Conservation (phyloP, 2,329 filamentous ascomycete genomes). For the Neofusicoccum umdonicola region DNA sequence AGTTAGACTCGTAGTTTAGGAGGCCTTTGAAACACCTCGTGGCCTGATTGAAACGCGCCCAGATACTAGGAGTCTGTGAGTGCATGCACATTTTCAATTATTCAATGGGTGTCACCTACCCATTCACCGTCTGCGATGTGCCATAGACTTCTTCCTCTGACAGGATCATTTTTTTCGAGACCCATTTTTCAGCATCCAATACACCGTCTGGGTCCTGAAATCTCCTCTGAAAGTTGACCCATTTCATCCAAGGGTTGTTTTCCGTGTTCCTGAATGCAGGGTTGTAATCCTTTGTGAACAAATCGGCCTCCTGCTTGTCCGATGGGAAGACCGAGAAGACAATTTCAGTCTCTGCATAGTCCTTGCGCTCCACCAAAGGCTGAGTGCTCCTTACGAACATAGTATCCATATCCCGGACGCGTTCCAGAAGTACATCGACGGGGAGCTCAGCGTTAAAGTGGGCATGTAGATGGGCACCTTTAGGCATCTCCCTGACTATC, state of each 20-base stretch:
- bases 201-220: conserved; percentile 32
- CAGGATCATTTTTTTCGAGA: conserved; percentile 62
- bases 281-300: conserved; percentile 54
- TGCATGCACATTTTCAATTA: not conserved
- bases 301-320: conserved; percentile 29
- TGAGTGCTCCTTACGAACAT: conserved; percentile 69
- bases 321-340: conserved; percentile 55
- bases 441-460: conserved; percentile 75
- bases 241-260: conserved; percentile 43
- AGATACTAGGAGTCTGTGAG: conserved; percentile 39
- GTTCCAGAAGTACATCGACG: conserved; percentile 59
- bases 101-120: not conserved
- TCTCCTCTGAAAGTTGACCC: conserved; percentile 41
- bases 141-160: conserved; percentile 59
- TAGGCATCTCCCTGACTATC: conserved; percentile 62
- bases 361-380: conserved; percentile 43
- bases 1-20: conserved; percentile 65
- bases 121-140: conserved; percentile 22
- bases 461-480: conserved; percentile 70
- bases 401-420: conserved; percentile 52
- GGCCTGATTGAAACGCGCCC: conserved; percentile 64
- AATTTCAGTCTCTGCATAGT: conserved; percentile 57
- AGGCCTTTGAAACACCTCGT: conserved; percentile 73
- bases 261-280: conserved; percentile 29
- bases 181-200: conserved; percentile 49